Evolutionary conservation across 2,329 filamentous ascomycete species (phyloP).

Genomic region (Leptodontidium sp.): DNA sequence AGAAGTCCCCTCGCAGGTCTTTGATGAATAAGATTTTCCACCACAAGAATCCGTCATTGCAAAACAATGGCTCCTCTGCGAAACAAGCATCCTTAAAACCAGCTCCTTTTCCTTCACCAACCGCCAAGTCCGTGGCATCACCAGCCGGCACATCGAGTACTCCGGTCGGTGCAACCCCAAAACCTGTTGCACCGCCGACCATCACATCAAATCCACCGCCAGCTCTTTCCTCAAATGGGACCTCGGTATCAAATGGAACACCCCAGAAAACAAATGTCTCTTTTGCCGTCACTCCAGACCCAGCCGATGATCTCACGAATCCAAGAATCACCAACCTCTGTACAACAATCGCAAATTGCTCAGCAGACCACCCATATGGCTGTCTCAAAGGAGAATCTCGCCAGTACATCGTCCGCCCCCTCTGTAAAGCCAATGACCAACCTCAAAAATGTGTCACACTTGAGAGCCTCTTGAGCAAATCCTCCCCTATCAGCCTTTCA

Average conservation of each 20-base stretch:
- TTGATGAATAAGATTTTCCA: background rate
- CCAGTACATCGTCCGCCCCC: conserved; percentile 28
- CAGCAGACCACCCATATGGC: conserved; percentile 27
- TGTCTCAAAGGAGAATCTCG: conserved; percentile 21
- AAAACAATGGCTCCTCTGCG: background rate
- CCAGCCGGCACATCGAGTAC: background rate
- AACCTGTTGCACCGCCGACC: background rate
- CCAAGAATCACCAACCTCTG: conserved; percentile 31
- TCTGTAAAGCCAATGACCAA: conserved; percentile 22
- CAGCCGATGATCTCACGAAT: background rate
- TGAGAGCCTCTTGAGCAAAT: conserved; percentile 23
- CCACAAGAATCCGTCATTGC: background rate
- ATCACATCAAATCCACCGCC: background rate
- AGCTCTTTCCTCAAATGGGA: background rate
- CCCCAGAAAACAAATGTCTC: conserved; percentile 19
- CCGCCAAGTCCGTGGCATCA: background rate
- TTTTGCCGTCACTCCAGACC: conserved; percentile 12
- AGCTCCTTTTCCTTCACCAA: background rate
- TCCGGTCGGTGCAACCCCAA: background rate
- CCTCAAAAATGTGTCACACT: conserved; percentile 29
- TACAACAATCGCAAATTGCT: conserved; percentile 28
- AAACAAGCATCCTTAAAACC: background rate
- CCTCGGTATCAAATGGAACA: background rate
- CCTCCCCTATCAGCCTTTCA: conserved; percentile 21
- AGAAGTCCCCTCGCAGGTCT: background rate